Evolutionary conservation across 306 rosid genomes (phyloP).

Genomic region (Vigna unguiculata): DNA sequence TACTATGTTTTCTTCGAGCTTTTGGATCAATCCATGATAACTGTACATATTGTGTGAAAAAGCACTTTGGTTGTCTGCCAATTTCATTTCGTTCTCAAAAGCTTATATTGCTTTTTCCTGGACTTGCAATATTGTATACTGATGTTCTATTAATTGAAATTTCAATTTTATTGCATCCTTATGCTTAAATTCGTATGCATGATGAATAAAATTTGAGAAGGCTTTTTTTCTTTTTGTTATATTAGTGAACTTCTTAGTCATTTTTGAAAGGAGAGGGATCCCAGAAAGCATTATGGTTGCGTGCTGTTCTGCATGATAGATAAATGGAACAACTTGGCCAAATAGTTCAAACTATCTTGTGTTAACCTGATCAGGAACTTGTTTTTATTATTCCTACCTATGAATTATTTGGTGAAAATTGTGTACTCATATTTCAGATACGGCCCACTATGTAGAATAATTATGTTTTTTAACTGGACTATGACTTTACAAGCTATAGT

Average conservation of each 20-base stretch:
- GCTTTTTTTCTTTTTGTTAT: neutral
- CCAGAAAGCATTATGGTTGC: constrained; percentile 3
- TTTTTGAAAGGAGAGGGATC: constrained; percentile 15
- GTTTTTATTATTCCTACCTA: neutral
- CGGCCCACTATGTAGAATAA: neutral
- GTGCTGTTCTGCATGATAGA: constrained; percentile 29
- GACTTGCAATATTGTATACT: neutral
- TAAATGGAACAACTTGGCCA: constrained; percentile 16
- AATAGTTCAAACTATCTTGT: constrained; percentile 3
- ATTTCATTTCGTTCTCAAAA: constrained; percentile 11
- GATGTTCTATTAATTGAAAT: constrained; percentile 1
- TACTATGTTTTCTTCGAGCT: neutral
- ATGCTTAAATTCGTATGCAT: neutral
- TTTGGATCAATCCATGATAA: constrained; percentile 19
- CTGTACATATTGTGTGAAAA: constrained; percentile 12
- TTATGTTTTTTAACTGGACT: constrained; percentile 15
- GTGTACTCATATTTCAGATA: constrained; percentile 29
- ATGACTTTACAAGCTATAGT: constrained; percentile 17
- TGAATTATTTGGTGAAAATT: constrained; percentile 18
- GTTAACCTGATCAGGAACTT: neutral
- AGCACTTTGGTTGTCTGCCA: neutral
- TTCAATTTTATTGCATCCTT: neutral
- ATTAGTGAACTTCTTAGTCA: neutral
- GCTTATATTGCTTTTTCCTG: neutral
- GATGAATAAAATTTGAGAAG: neutral